Conservation (phyloP, 2,329 filamentous ascomycete genomes). For the Septoria linicola region DNA sequence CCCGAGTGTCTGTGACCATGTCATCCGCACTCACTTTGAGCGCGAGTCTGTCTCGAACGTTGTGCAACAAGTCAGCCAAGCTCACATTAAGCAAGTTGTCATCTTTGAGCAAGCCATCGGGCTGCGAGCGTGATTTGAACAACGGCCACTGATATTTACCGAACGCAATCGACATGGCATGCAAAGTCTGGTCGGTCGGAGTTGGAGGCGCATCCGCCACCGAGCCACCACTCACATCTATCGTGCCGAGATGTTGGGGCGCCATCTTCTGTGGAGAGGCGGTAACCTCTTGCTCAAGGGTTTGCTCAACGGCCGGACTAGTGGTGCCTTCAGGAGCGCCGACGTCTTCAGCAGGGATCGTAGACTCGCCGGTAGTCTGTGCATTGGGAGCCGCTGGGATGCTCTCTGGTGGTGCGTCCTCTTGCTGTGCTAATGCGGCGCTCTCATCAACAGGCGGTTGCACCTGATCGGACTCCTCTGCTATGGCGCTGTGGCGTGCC, state of each 20-base stretch:
- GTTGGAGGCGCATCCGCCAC: constrained; percentile 33
- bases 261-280: constrained; percentile 1
- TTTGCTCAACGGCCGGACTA: neutral
- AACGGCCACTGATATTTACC: constrained; percentile 57
- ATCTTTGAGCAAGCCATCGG: constrained; percentile 58
- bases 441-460: neutral
- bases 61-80: constrained; percentile 55
- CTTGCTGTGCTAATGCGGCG: neutral
- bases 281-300: neutral
- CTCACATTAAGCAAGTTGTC: constrained; percentile 53
- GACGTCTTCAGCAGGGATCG: neutral
- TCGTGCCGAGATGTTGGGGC: constrained; percentile 17
- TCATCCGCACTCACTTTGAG: constrained; percentile 54
- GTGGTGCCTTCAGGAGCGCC: neutral
- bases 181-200: constrained; percentile 40
- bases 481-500: neutral
- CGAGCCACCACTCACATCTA: constrained; percentile 15
- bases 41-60: constrained; percentile 48
- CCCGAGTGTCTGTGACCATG: constrained; percentile 56
- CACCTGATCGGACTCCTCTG: neutral
- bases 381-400: neutral
- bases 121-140: constrained; percentile 56
- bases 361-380: neutral
- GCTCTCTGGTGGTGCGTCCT: neutral
- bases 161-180: constrained; percentile 57